Base-by-base conservation (phyloP, 2,329 filamentous ascomycete species). In the Hymenoscyphus fructigenus region DNA sequence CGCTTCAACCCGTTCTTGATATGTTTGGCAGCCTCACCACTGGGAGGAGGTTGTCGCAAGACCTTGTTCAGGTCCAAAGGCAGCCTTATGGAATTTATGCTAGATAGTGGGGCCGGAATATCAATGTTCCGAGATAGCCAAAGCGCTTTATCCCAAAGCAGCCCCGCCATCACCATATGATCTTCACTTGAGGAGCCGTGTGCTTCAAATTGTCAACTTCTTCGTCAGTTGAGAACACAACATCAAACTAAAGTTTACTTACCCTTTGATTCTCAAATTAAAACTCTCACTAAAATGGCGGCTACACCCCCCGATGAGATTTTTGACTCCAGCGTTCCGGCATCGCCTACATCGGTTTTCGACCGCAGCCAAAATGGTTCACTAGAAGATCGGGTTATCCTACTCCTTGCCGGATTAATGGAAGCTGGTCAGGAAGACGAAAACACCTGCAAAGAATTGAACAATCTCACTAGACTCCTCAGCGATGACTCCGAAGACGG, bases 381-480 rank as follows among this genome's bases (percentile, higher is more conserved):
- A 14, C 64, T 73, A 5, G 73, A 74, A 66, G 74, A 75, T 53
- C 70, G 71, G 44, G 72, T 69, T 17, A 57, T 75, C 20, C 65
- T 75, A 12, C 88, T 94, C 70, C 87, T 97, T 70, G 93, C 93
- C 28, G 90, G 91, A 73, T 82, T 97, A 71, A 96, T 97, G 88
- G 92, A 96, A 76, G 92, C 92, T 56, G 93, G 92, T 61, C 87
- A 93, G 72, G 92, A 97, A 71, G 91, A 91, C 74, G 86, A 88
- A 64, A 88, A 91, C 70, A 90, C 86, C 14, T 88, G 85, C 71
- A 78, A 78, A 66, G 83, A 87, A 66, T 79, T 89, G 57, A 83
- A 85, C 69, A 77, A 78, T 63, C 82, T 89, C 62, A 87, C 86
- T 56, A 85, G 83, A 75, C 79, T 89, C 47, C 79, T 89, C 63